A percentile compares a stretch with the other conserved stretches of the same genome.
These are phyloP conservation scores for Rhodocollybia butyracea DNA, from an alignment of 768 basidiomycete species.

Conservation along the genomic window DNA sequence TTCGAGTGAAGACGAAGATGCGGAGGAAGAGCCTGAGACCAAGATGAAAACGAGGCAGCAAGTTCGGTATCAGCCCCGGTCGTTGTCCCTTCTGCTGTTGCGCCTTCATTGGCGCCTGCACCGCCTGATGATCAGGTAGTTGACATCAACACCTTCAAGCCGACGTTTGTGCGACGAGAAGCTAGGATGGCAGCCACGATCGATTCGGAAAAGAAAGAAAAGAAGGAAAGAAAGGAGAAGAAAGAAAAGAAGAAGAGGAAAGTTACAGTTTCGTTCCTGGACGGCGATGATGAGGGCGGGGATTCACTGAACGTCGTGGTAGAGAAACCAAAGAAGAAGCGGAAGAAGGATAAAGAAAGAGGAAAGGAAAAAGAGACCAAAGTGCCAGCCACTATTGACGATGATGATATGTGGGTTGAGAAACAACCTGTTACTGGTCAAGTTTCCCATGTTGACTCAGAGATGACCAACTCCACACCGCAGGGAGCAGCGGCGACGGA, in stretches of 20 bases:
- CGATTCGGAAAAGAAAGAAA: conserved; percentile 38
- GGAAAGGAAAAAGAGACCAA: conserved; percentile 28
- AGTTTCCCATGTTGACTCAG: conserved; percentile 21
- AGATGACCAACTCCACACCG: background rate
- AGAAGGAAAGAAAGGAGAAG: conserved; percentile 35
- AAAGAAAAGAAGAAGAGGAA: conserved; percentile 51
- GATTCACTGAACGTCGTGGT: conserved; percentile 24
- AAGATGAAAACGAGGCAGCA: conserved; percentile 1
- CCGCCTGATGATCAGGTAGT: conserved; percentile 24
- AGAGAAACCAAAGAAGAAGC: conserved; percentile 32
- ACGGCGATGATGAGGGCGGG: conserved; percentile 39
- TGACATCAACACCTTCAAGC: conserved; percentile 79
- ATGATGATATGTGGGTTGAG: conserved; percentile 69
- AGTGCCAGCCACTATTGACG: conserved; percentile 38
- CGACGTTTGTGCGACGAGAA: conserved; percentile 77
- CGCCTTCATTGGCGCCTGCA: background rate
- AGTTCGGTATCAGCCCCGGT: background rate
- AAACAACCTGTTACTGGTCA: conserved; percentile 53
- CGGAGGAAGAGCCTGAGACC: conserved; percentile 12
- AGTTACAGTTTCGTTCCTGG: conserved; percentile 57
- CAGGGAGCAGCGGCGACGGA: conserved; percentile 17
- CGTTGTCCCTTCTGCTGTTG: background rate
- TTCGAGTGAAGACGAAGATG: conserved; percentile 61
- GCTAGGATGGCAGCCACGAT: conserved; percentile 21
- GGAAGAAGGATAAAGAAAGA: conserved; percentile 18